Percentiles rank a stretch among this genome's conserved stretches.
Conservation (phyloP, 2,329 filamentous ascomycete species). For the Didymella exigua region DNA sequence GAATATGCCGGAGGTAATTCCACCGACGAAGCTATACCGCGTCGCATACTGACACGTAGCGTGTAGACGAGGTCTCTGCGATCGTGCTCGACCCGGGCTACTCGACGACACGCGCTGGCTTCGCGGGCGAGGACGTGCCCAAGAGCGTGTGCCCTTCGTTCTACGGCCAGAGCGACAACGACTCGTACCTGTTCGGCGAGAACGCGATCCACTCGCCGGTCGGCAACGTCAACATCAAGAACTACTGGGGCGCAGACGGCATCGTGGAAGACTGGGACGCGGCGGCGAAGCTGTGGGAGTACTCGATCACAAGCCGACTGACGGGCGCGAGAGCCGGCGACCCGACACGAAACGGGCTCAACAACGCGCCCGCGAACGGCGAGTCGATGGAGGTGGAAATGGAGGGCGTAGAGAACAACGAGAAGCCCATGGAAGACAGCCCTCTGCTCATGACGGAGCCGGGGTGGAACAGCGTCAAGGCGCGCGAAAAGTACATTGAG, state of each 20-base stretch:
- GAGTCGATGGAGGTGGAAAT: conserved; percentile 61
- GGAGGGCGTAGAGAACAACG: conserved; percentile 65
- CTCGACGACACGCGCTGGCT: conserved; percentile 88
- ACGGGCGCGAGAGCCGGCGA: conserved; percentile 75
- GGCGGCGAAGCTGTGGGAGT: conserved; percentile 87
- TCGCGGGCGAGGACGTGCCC: conserved; percentile 95
- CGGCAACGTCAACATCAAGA: conserved; percentile 79
- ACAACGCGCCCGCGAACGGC: conserved; percentile 62
- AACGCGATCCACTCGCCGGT: conserved; percentile 82
- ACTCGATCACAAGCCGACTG: conserved; percentile 85
- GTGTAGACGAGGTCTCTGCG: conserved; percentile 89
- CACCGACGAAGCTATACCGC: conserved; percentile 3
- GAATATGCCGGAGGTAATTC: conserved; percentile 55
- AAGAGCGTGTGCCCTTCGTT: conserved; percentile 91
- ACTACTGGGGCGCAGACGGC: conserved; percentile 88
- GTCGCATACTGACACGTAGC: conserved; percentile 19
- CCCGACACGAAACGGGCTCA: conserved; percentile 77
- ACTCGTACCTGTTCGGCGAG: conserved; percentile 77
- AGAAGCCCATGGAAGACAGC: conserved; percentile 83
- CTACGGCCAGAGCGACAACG: conserved; percentile 68
- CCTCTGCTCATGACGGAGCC: conserved; percentile 93
- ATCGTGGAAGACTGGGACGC: conserved; percentile 97
- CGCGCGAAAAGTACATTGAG: conserved; percentile 92
- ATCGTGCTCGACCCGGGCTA: conserved; percentile 96
- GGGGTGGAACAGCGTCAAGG: conserved; percentile 87